phyloP scores from a whole-genome alignment of 306 rosid species.

The Comarum palustre region DNA sequence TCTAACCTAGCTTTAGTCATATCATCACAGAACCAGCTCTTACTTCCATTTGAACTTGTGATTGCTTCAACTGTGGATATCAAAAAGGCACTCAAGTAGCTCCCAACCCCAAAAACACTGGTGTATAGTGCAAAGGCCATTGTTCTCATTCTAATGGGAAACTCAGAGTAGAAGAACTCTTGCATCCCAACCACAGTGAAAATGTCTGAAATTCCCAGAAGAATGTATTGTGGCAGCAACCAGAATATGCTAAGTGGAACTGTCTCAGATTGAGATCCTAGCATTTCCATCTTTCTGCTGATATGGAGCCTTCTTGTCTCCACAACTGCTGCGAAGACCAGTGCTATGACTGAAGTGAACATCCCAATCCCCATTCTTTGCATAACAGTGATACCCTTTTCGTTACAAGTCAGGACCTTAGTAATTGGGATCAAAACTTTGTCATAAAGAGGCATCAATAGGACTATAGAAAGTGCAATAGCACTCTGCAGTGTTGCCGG shows the following conservation, averaged over 20 bases:
- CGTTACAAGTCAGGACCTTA: slow-evolving; percentile 41
- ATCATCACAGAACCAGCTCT: slow-evolving; percentile 83
- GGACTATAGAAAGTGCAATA: slow-evolving; percentile 68
- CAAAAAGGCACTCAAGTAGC: slow-evolving; percentile 77
- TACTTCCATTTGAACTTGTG: slow-evolving; percentile 45
- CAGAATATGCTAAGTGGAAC: slow-evolving; percentile 74
- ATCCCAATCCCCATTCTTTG: slow-evolving; percentile 97
- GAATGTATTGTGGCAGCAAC: slow-evolving; percentile 82
- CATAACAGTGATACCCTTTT: slow-evolving; percentile 69
- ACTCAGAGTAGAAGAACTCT: slow-evolving; percentile 87
- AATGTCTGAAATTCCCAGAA: slow-evolving; percentile 78
- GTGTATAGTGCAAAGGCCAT: slow-evolving; percentile 75
- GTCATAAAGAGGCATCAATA: slow-evolving; percentile 81
- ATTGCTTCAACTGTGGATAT: slow-evolving; percentile 56
- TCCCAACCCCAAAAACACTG: slow-evolving; percentile 92
- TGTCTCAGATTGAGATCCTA: slow-evolving; percentile 32
- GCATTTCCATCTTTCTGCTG: slow-evolving; percentile 31
- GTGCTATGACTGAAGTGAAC: slow-evolving; percentile 76
- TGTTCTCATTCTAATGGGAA: slow-evolving; percentile 74
- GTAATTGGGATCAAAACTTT: slow-evolving; percentile 64
- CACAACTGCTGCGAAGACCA: slow-evolving; percentile 71
- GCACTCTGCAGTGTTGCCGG: slow-evolving; percentile 94
- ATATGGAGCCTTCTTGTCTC: slow-evolving; percentile 66
- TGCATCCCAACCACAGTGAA: slow-evolving; percentile 97
- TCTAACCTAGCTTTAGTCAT: slow-evolving; percentile 76